A percentile compares a stretch with the other conserved stretches of the same genome.
Evolutionary conservation across 768 basidiomycete species (phyloP).

Genomic region (Lactarius akahatsu): DNA sequence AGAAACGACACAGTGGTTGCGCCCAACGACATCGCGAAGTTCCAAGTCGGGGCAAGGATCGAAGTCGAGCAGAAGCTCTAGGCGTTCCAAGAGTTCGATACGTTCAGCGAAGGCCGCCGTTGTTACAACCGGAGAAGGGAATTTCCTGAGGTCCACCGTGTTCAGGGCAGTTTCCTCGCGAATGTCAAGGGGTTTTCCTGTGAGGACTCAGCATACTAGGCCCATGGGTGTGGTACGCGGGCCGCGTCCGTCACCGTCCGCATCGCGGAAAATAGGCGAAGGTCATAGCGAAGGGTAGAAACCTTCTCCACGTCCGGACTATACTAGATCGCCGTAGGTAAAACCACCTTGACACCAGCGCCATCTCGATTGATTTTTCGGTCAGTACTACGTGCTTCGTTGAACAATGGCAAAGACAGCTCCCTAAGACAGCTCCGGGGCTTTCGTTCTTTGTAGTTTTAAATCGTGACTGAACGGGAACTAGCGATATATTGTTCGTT

Average conservation of each 20-base stretch:
- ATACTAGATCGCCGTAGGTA: not conserved
- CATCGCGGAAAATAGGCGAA: not conserved
- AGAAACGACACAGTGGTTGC: not conserved
- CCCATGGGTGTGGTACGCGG: conserved; percentile 11
- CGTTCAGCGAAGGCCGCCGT: conserved; percentile 9
- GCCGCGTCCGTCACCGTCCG: conserved; percentile 19
- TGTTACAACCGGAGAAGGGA: not conserved
- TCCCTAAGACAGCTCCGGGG: not conserved
- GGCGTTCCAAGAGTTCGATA: conserved; percentile 14
- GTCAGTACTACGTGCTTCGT: not conserved
- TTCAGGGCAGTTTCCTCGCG: not conserved
- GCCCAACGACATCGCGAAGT: conserved; percentile 4
- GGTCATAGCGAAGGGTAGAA: not conserved
- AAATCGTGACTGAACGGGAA: not conserved
- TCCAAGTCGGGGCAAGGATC: conserved; percentile 8
- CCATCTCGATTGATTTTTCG: not conserved
- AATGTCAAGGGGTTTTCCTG: not conserved
- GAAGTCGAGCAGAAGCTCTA: conserved; percentile 16
- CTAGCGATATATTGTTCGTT: too few species aligned
- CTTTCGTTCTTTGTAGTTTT: not conserved
- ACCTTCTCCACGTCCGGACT: not conserved
- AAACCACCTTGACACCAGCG: not conserved
- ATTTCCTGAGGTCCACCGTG: not conserved
- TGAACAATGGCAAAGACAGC: not conserved
- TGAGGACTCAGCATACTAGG: not conserved